These are phyloP conservation scores for Meira nashicola DNA, from an alignment of 1,284 basidiomycete species.

Conservation along the genomic window DNA sequence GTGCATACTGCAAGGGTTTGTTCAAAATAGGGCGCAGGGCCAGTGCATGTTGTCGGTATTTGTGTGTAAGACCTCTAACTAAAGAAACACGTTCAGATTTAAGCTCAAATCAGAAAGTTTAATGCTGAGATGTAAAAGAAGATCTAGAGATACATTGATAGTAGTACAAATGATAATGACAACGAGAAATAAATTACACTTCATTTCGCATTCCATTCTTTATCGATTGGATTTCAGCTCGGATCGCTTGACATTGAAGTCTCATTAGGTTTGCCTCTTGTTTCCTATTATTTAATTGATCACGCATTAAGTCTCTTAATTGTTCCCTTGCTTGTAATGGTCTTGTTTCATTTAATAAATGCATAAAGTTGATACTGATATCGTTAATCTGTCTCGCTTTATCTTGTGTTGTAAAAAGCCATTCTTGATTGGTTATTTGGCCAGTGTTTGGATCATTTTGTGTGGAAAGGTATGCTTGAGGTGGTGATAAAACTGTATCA, in stretches of 20 bases:
- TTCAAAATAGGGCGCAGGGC: no score
- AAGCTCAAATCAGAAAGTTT: no score
- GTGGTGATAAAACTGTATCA: constrained; percentile 33
- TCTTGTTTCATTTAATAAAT: constrained; percentile 44
- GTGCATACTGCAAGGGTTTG: no score
- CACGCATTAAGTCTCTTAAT: constrained; percentile 32
- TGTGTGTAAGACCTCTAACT: no score
- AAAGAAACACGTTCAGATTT: no score
- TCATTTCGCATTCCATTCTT: background rate
- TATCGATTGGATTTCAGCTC: background rate
- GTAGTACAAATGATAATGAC: no score
- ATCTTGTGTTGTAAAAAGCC: constrained; percentile 28
- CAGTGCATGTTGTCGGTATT: no score
- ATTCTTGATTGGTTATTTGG: background rate
- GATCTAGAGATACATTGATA: no score
- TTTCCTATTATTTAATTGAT: constrained; percentile 36
- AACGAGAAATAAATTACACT: constrained; percentile 1
- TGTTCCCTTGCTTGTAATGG: constrained; percentile 43
- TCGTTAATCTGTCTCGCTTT: constrained; percentile 42
- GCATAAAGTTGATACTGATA: constrained; percentile 48
- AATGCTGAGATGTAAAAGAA: no score
- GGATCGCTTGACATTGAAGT: constrained; percentile 13
- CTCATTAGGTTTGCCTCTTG: constrained; percentile 33
- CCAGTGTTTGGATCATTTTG: background rate
- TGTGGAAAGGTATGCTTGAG: constrained; percentile 37